phyloP scores from a whole-genome alignment of 345 rosid species.

The Linum tenue region DNA sequence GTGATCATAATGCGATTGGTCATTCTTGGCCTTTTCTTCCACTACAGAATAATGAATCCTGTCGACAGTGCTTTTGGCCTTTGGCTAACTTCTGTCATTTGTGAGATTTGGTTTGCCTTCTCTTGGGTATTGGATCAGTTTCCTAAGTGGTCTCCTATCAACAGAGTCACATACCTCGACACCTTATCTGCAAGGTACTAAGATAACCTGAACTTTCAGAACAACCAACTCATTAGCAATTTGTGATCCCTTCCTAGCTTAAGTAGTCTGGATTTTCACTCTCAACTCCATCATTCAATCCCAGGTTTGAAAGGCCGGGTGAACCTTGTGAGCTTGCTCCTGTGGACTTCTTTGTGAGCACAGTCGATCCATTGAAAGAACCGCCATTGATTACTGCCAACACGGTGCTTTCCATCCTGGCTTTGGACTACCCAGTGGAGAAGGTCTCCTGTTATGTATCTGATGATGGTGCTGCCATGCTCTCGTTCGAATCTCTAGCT shows the following conservation, averaged over 20 bases:
- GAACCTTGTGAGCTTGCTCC: slow-evolving; percentile 77
- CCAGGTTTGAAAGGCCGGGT: slow-evolving; percentile 87
- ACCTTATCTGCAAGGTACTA: slow-evolving; percentile 75
- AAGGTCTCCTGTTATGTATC: slow-evolving; percentile 91
- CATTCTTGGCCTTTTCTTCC: slow-evolving; percentile 87
- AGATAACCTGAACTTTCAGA: too few relatives aligned
- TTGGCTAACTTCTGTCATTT: slow-evolving; percentile 95
- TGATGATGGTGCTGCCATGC: slow-evolving; percentile 99
- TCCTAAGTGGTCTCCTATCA: slow-evolving; percentile 90
- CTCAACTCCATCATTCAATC: neutral
- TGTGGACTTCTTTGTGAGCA: slow-evolving; percentile 96
- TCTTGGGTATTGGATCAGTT: slow-evolving; percentile 99
- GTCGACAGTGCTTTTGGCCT: slow-evolving; percentile 76
- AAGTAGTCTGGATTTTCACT: too few relatives aligned
- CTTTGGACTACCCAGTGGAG: slow-evolving; percentile 90
- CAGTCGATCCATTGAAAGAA: slow-evolving; percentile 94
- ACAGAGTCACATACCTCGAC: slow-evolving; percentile 58
- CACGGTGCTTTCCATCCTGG: slow-evolving; percentile 93
- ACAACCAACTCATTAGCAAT: too few relatives aligned
- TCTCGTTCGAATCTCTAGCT: slow-evolving; percentile 77
- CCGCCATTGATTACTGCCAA: slow-evolving; percentile 94
- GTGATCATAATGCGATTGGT: slow-evolving; percentile 67
- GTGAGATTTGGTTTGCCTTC: slow-evolving; percentile 98
- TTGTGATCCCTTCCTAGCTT: neutral
- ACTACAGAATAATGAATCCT: slow-evolving; percentile 81